phyloP scores from a whole-genome alignment of 352 stramenopile genomes.

The Phytophthora pluvialis region DNA sequence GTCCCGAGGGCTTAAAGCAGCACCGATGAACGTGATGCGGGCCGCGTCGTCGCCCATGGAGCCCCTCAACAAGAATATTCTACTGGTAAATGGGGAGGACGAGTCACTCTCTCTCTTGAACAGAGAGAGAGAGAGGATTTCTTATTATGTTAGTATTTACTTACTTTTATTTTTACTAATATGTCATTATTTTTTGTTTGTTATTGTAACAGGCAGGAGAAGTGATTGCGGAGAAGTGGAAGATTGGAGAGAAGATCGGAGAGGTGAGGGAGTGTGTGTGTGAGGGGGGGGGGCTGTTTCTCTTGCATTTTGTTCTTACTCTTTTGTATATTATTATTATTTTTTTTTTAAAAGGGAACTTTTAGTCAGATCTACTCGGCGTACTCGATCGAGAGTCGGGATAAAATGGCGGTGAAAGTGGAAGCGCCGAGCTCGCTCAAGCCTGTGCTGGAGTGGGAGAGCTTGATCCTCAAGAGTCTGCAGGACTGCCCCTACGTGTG shows the following conservation, averaged over 20 bases:
- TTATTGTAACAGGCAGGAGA: slow-evolving; percentile 62
- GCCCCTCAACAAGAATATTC: slow-evolving; percentile 83
- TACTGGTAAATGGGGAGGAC: slow-evolving; percentile 50
- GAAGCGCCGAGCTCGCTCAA: slow-evolving; percentile 88
- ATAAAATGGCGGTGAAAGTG: slow-evolving; percentile 87
- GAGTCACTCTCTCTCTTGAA: neutral
- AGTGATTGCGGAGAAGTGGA: slow-evolving; percentile 84
- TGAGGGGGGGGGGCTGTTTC: neutral
- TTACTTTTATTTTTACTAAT: slow-evolving; percentile 2
- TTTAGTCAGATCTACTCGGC: slow-evolving; percentile 92
- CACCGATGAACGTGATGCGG: slow-evolving; percentile 32
- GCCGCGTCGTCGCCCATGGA: slow-evolving; percentile 60
- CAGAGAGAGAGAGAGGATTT: slow-evolving; percentile 7
- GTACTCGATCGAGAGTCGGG: slow-evolving; percentile 72
- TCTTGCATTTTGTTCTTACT: slow-evolving; percentile 3
- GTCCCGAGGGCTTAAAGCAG: neutral
- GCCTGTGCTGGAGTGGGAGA: slow-evolving; percentile 90
- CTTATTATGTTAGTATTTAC: slow-evolving; percentile 9
- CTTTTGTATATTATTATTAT: slow-evolving; percentile 13
- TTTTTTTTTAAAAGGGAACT: slow-evolving; percentile 53
- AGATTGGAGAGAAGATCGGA: slow-evolving; percentile 89
- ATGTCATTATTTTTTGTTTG: slow-evolving; percentile 3
- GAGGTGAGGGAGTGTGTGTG: slow-evolving; percentile 46
- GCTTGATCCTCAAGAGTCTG: slow-evolving; percentile 84
- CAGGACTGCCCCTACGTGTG: slow-evolving; percentile 87